Conservation (phyloP, 768 basidiomycete species). For the Infundibulicybe gibba region DNA sequence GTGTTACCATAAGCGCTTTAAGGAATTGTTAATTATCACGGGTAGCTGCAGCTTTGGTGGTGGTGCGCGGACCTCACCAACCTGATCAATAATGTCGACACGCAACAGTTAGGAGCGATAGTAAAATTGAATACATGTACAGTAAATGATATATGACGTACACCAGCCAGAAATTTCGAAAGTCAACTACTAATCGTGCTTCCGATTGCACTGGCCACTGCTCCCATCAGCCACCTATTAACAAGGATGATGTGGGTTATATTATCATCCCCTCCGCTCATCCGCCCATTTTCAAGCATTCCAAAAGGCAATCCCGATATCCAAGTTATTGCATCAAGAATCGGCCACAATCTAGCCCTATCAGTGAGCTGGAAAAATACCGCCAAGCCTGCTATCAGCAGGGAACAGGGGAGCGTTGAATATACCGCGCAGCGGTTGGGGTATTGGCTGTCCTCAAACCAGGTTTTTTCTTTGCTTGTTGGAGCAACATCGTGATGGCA, state of each 20-base stretch:
- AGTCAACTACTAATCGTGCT: conserved; percentile 2
- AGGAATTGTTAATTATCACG: conserved; percentile 7
- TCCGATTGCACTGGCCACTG: conserved; percentile 20
- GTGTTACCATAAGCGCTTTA: conserved; percentile 19
- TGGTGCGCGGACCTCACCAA: no score
- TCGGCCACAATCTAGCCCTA: conserved; percentile 15
- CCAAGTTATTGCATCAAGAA: conserved; percentile 20
- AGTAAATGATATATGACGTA: no score
- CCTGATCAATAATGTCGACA: no score
- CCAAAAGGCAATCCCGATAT: conserved; percentile 21
- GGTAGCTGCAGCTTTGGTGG: no score
- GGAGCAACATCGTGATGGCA: conserved; percentile 6
- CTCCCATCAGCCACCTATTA: conserved; percentile 23
- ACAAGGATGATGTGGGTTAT: conserved; percentile 18
- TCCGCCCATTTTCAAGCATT: conserved; percentile 20
- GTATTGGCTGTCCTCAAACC: conserved; percentile 12
- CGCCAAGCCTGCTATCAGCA: conserved; percentile 14
- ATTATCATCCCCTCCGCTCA: conserved; percentile 17
- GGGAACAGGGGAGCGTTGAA: conserved; percentile 11
- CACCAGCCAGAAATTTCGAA: no score
- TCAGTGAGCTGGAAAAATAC: conserved; percentile 8
- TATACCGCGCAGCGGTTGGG: conserved; percentile 16
- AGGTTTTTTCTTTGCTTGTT: conserved; percentile 15
- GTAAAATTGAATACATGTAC: no score
- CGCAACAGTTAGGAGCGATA: no score